These are phyloP conservation scores for Pythium utonaiense DNA, from an alignment of 352 stramenopile species.

Conservation along the genomic window DNA sequence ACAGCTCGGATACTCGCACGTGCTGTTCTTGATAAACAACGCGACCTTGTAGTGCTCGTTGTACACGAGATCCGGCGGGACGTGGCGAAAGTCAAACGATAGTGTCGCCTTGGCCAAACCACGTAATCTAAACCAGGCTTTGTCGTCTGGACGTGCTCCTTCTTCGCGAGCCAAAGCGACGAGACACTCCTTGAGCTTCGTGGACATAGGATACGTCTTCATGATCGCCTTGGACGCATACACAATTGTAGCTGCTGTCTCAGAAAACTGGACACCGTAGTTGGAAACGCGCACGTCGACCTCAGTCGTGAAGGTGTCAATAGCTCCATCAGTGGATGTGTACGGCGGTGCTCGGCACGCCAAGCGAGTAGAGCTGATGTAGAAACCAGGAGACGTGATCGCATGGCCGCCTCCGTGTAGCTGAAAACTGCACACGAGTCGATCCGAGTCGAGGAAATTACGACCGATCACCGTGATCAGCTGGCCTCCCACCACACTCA, in stretches of 20 bases:
- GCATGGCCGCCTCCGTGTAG: slow-evolving; percentile 22
- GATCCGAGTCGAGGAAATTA: slow-evolving; percentile 90
- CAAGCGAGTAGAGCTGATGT: slow-evolving; percentile 77
- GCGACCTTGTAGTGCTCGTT: slow-evolving; percentile 95
- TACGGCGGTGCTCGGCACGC: slow-evolving; percentile 73
- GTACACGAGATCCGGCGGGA: slow-evolving; percentile 91
- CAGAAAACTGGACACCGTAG: slow-evolving; percentile 71
- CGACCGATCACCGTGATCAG: slow-evolving; percentile 92
- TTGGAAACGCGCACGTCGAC: slow-evolving; percentile 78
- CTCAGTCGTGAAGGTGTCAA: slow-evolving; percentile 13
- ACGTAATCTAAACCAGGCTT: slow-evolving; percentile 91
- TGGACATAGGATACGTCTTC: slow-evolving; percentile 31
- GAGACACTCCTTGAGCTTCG: slow-evolving; percentile 31
- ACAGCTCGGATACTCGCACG: slow-evolving; percentile 88
- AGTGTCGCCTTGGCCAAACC: slow-evolving; percentile 92
- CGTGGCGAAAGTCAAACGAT: slow-evolving; percentile 92
- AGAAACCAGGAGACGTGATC: slow-evolving; percentile 54
- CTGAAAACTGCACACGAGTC: slow-evolving; percentile 86
- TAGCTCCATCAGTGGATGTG: slow-evolving; percentile 24
- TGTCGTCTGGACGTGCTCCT: slow-evolving; percentile 67
- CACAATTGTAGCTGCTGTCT: slow-evolving; percentile 44
- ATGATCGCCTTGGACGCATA: slow-evolving; percentile 38
- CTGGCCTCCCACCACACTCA: slow-evolving; percentile 35
- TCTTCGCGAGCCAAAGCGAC: slow-evolving; percentile 58
- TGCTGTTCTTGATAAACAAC: slow-evolving; percentile 93